Conservation (phyloP, 129 eudicot species). For the Helianthus annuus region HanXRQr2.0-SUNRISE NC_035442.2:103678309-103678808, state of each 20-base stretch:
- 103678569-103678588: no score
- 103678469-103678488: neutral
- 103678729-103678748: neutral
- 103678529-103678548: no score
- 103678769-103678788: slow-evolving; percentile 21
- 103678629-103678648: no score
- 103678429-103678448: neutral
- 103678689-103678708: no score
- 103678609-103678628: no score
- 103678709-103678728: neutral
- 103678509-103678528: neutral
- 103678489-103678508: neutral
- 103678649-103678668: no score
- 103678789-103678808: slow-evolving; percentile 4
- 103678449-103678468: neutral
- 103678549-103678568: no score
- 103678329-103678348: no score
- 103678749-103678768: slow-evolving; percentile 13
- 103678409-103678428: neutral
- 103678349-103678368: neutral
- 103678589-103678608: no score
- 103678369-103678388: neutral
- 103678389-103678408: neutral
- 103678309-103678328: no score
- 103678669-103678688: no score